Base-by-base conservation (phyloP, 2,329 filamentous ascomycete genomes). In the Balansia obtecta region DNA sequence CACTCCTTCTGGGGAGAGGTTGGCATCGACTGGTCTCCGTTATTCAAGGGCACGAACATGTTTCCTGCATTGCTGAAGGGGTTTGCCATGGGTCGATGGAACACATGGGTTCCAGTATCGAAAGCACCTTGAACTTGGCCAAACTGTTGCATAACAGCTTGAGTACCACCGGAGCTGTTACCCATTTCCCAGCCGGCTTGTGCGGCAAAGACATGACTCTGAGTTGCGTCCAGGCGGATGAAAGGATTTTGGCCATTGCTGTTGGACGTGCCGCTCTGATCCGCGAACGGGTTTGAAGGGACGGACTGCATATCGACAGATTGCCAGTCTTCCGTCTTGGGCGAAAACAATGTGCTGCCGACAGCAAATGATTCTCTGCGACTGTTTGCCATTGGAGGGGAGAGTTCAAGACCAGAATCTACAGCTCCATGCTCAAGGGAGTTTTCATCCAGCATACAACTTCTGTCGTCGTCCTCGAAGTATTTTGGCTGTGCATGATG, bases 61-160 rank as follows among this genome's bases (percentile, higher is more conserved):
- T 75, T 71, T 54, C 66, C 66, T 32, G 74, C 66, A 60, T 73
- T 77, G 65, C 68, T 70, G 67, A 81, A 82, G 33, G 78, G 72
- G 15, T 76, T 75, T 56, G 74, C 72, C 64, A 80, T 70, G 42
- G 74, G 65, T 51, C 72, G 63, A 55, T 75, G 74, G 63, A 81
- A 81, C 58, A 81, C 64, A 53, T 73, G 69, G 39, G 71, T 62
- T 57, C 71, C 66, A 59, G 71, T 64, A 57, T 83, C 77, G 59
- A 76, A 83, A 20, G 79, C 77, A 44, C 72, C 63, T 39, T 76
- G 68, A 34, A 81, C 66, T 46, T 81, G 77, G 59, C 66, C 63
- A 60, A 87, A 86, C 49, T 80, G 73, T 54, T 80, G 82, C 54
- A 88, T 80, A 15, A 86, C 85, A 7, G 87, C 91, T 65, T 81